Percentiles rank a stretch among this genome's conserved stretches.
Conservation (phyloP, 2,329 filamentous ascomycete species). For the Talaromyces sp. region DNA sequence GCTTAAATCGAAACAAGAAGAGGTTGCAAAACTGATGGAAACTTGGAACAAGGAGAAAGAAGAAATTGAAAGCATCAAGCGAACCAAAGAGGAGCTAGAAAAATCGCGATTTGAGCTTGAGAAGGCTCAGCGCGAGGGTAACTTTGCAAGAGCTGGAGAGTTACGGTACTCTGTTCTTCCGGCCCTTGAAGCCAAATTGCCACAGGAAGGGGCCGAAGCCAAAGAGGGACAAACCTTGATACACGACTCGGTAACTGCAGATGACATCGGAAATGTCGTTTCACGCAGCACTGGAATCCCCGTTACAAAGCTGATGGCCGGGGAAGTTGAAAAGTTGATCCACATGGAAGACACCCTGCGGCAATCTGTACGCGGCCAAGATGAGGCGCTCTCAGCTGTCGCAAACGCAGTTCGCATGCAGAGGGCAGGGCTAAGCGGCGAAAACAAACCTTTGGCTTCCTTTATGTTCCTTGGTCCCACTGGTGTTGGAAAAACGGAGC, state of each 20-base stretch:
- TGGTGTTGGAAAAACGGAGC: constrained; percentile 93
- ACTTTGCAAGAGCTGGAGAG: constrained; percentile 87
- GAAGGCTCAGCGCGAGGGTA: constrained; percentile 76
- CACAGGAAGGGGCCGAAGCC: constrained; percentile 59
- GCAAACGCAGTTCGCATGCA: constrained; percentile 92
- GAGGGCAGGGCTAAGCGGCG: constrained; percentile 81
- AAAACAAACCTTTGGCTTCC: constrained; percentile 84
- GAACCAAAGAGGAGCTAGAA: constrained; percentile 81
- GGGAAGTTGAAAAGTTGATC: constrained; percentile 89
- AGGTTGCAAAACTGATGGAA: constrained; percentile 66
- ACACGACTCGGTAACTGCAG: constrained; percentile 89
- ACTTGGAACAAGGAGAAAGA: constrained; percentile 86
- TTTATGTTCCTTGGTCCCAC: constrained; percentile 98
- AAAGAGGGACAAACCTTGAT: constrained; percentile 58
- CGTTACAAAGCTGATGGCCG: constrained; percentile 83
- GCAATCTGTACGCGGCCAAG: constrained; percentile 81
- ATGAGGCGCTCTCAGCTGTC: constrained; percentile 85
- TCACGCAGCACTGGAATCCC: constrained; percentile 89
- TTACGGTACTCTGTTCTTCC: constrained; percentile 85
- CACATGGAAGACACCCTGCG: constrained; percentile 90
- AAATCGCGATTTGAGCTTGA: constrained; percentile 79
- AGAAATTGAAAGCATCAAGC: constrained; percentile 83
- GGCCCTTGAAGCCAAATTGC: constrained; percentile 68
- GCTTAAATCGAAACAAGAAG: constrained; percentile 69
- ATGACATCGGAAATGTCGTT: constrained; percentile 90